Evolutionary conservation across 305 asterid genomes (phyloP).

Genomic region (Fraxinus angustifolia): DNA sequence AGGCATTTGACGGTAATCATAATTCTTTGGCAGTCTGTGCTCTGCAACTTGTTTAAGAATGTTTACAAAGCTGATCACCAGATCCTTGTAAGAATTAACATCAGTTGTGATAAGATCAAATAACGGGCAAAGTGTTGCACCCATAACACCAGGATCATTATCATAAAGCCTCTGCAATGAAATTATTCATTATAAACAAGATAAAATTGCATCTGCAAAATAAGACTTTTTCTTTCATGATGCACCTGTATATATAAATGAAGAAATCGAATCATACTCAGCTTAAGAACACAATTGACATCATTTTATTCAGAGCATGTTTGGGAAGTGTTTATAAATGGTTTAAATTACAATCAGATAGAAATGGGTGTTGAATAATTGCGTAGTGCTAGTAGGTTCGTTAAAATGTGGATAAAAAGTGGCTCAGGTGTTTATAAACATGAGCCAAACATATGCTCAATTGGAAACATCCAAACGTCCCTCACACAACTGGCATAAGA

Average conservation of each 20-base stretch:
- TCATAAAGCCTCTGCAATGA: slow-evolving; percentile 80
- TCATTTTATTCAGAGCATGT: neutral
- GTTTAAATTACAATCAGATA: too few relatives aligned
- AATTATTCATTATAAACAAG: slow-evolving; percentile 14
- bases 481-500: neutral
- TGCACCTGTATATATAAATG: neutral
- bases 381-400: too few relatives aligned
- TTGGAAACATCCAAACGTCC: neutral
- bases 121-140: slow-evolving; percentile 92
- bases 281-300: neutral
- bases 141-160: slow-evolving; percentile 99
- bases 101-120: slow-evolving; percentile 72
- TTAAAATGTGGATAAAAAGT: too few relatives aligned
- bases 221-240: slow-evolving; percentile 10
- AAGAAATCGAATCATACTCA: neutral
- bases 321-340: neutral
- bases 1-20: slow-evolving; percentile 97
- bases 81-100: slow-evolving; percentile 72
- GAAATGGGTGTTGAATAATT: neutral
- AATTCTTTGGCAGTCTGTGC: slow-evolving; percentile 84
- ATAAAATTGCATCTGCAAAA: slow-evolving; percentile 9
- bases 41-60: slow-evolving; percentile 97
- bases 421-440: too few relatives aligned
- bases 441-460: too few relatives aligned
- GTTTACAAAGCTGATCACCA: slow-evolving; percentile 81